Evolutionary conservation across 2,329 filamentous ascomycete species (phyloP).

Genomic region (Hymenoscyphus salicellus): DNA sequence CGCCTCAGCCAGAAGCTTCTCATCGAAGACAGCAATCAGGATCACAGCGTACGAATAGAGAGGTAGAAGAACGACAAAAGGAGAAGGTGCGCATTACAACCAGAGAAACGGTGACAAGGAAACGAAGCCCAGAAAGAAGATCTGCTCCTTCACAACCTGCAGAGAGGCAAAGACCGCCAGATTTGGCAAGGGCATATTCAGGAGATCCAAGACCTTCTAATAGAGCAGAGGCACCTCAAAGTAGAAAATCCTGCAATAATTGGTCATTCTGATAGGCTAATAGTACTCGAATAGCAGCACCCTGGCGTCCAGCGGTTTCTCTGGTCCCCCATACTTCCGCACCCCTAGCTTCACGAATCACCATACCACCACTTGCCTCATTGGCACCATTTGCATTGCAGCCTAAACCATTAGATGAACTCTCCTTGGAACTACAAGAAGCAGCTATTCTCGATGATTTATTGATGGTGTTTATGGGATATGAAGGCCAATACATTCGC

Average conservation of each 20-base stretch:
- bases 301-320: constrained; percentile 78
- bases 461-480: constrained; percentile 95
- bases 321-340: constrained; percentile 65
- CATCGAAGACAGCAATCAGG: constrained; percentile 60
- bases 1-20: constrained; percentile 33
- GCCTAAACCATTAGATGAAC: constrained; percentile 63
- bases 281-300: constrained; percentile 35
- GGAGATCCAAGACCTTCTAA: constrained; percentile 36
- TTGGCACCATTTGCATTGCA: constrained; percentile 67
- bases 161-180: constrained; percentile 25
- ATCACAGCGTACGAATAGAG: constrained; percentile 49
- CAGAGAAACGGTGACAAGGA: constrained; percentile 59
- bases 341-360: constrained; percentile 47
- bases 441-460: constrained; percentile 84
- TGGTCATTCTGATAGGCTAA: constrained; percentile 48
- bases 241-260: constrained; percentile 37
- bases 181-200: constrained; percentile 27
- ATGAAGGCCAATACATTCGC: constrained; percentile 94
- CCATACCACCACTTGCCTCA: constrained; percentile 70
- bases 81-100: constrained; percentile 59
- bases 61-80: constrained; percentile 48
- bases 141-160: constrained; percentile 20
- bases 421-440: constrained; percentile 81
- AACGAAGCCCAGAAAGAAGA: constrained; percentile 53
- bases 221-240: constrained; percentile 48